Evolutionary conservation across 768 basidiomycete genomes (phyloP).

Genomic region (Mycena galericulata): DNA sequence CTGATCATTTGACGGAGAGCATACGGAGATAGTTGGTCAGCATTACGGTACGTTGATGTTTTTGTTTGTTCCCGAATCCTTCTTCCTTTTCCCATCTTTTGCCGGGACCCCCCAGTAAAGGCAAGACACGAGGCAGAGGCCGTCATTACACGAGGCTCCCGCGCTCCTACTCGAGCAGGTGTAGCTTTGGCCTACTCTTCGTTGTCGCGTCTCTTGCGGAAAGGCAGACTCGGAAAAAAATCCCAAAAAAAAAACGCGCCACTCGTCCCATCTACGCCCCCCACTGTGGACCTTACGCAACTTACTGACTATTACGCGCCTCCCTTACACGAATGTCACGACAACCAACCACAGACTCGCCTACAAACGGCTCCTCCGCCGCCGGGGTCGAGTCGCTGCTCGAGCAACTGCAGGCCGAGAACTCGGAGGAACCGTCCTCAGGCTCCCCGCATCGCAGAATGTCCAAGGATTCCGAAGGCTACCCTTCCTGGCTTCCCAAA

Average conservation of each 20-base stretch:
- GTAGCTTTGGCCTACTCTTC: conserved; percentile 35
- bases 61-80: conserved; percentile 16
- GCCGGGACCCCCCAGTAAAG: conserved; percentile 49
- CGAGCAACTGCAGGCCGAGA: conserved; percentile 32
- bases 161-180: conserved; percentile 41
- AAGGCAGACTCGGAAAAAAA: conserved; percentile 36
- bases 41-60: conserved; percentile 15
- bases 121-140: conserved; percentile 62
- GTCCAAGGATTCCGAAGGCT: conserved; percentile 71
- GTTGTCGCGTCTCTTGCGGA: conserved; percentile 38
- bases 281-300: conserved; percentile 16
- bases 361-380: conserved; percentile 40
- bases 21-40: conserved; percentile 19
- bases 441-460: conserved; percentile 46
- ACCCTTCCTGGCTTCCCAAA: conserved; percentile 87
- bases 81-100: conserved; percentile 37
- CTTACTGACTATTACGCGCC: conserved; percentile 33
- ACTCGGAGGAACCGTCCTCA: conserved; percentile 44
- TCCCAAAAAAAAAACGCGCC: conserved; percentile 36
- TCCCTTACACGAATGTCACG: conserved; percentile 51
- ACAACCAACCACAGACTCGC: conserved; percentile 47
- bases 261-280: conserved; percentile 30
- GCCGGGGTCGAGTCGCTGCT: conserved; percentile 37
- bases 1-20: neutral
- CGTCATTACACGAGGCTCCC: conserved; percentile 62